Evolutionary conservation across 78 protist species (phyloP).

Genomic region (Chrysochromulina parva): DNA sequence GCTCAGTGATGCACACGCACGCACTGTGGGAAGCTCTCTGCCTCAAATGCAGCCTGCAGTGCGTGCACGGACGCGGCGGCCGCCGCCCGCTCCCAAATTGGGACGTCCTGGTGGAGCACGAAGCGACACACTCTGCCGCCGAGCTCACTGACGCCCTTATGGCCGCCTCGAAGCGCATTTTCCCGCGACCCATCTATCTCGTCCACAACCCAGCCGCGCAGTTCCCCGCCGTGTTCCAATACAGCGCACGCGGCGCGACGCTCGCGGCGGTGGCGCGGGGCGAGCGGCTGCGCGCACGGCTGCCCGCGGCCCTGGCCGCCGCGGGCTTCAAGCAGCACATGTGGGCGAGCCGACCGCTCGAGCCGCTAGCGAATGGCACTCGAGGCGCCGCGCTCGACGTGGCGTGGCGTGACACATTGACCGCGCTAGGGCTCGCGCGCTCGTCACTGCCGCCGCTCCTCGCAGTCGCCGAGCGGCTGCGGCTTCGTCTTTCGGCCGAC

Average conservation of each 20-base stretch:
- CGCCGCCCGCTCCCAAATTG: background rate
- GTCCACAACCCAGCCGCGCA: background rate
- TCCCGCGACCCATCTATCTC: background rate
- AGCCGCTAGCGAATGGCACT: background rate
- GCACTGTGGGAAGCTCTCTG: background rate
- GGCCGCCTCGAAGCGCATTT: background rate
- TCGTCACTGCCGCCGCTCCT: background rate
- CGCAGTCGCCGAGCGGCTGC: background rate
- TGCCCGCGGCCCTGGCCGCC: background rate
- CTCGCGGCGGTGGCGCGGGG: background rate
- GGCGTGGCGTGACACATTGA: background rate
- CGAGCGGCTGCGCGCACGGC: background rate
- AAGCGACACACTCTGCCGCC: background rate
- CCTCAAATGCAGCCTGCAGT: background rate
- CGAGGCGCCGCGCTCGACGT: background rate
- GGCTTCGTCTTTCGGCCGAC: too few species aligned
- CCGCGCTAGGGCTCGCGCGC: background rate
- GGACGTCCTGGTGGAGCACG: slow-evolving; percentile 14
- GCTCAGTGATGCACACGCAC: background rate
- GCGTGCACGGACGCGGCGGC: background rate
- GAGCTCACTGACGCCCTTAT: background rate
- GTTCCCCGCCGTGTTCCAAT: background rate
- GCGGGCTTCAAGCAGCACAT: background rate
- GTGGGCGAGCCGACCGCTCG: background rate
- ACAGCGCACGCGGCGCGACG: background rate